Evolutionary conservation across 768 basidiomycete genomes (phyloP).

Genomic region (Tylopilus sp.): DNA sequence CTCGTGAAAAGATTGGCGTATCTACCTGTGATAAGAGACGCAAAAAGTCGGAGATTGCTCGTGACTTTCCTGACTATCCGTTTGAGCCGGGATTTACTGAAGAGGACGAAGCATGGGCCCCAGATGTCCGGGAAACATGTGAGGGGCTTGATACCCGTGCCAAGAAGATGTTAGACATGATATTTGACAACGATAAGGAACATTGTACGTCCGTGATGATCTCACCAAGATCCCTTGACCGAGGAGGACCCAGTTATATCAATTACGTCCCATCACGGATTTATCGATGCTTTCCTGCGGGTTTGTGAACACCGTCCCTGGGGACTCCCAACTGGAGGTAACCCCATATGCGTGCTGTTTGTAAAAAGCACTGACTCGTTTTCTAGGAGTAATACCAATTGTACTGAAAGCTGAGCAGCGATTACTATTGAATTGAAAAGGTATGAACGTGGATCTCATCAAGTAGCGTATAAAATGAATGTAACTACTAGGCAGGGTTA

Average conservation of each 20-base stretch:
- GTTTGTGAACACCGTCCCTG: constrained; percentile 44
- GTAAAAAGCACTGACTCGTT: constrained; percentile 1
- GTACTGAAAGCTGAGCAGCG: too few relatives aligned
- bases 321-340: constrained; percentile 62
- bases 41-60: constrained; percentile 44
- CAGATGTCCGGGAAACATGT: constrained; percentile 51
- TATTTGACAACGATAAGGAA: constrained; percentile 45
- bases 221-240: too few relatives aligned
- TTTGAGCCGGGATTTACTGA: constrained; percentile 61
- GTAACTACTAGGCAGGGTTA: not conserved
- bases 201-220: constrained; percentile 42
- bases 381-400: constrained; percentile 21
- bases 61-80: constrained; percentile 45
- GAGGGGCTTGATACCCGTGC: constrained; percentile 48
- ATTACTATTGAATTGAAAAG: too few relatives aligned
- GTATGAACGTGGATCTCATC: not conserved
- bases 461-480: not conserved
- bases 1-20: constrained; percentile 61
- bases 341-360: constrained; percentile 12
- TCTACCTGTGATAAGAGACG: constrained; percentile 72
- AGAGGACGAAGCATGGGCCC: constrained; percentile 58
- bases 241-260: constrained; percentile 64
- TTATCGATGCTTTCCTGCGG: constrained; percentile 53
- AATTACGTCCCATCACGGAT: constrained; percentile 62
- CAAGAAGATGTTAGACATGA: constrained; percentile 46